A percentile compares a stretch with the other conserved stretches of the same genome.
These are phyloP conservation scores for Triadica sebifera DNA, from an alignment of 345 rosid genomes.

Conservation along the genomic window DNA sequence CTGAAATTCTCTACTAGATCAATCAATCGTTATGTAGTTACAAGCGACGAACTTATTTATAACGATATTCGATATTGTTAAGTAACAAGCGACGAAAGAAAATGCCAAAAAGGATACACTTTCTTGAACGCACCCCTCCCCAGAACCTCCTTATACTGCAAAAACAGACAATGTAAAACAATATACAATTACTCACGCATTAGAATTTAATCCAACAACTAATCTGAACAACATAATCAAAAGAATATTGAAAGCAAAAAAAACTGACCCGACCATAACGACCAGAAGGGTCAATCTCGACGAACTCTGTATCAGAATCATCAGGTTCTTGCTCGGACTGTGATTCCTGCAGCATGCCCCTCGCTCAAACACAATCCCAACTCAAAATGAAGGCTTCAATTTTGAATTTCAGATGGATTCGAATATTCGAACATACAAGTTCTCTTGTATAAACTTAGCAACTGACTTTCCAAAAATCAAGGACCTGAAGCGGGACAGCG, in stretches of 20 bases:
- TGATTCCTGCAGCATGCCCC: constrained; percentile 58
- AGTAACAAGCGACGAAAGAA: neutral
- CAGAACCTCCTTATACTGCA: constrained; percentile 37
- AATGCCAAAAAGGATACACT: constrained; percentile 27
- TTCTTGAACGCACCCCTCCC: constrained; percentile 38
- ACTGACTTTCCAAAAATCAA: neutral
- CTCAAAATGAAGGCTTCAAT: neutral
- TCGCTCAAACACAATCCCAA: neutral
- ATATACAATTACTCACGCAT: neutral
- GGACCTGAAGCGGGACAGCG: neutral
- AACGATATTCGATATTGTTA: constrained; percentile 6
- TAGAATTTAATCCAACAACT: constrained; percentile 13
- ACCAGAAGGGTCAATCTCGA: constrained; percentile 33
- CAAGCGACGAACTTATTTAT: neutral
- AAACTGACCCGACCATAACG: constrained; percentile 35
- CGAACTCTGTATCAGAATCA: constrained; percentile 46
- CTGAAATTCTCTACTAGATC: constrained; percentile 7
- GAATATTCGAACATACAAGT: neutral
- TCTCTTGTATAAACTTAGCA: neutral
- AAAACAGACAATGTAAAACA: neutral
- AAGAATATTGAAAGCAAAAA: neutral
- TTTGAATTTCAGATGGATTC: neutral
- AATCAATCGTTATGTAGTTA: neutral
- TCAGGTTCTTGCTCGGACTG: constrained; percentile 58
- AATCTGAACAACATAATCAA: neutral